phyloP scores from a whole-genome alignment of 495 filamentous ascomycete genomes.

The Beverwykella pulmonaria region DNA sequence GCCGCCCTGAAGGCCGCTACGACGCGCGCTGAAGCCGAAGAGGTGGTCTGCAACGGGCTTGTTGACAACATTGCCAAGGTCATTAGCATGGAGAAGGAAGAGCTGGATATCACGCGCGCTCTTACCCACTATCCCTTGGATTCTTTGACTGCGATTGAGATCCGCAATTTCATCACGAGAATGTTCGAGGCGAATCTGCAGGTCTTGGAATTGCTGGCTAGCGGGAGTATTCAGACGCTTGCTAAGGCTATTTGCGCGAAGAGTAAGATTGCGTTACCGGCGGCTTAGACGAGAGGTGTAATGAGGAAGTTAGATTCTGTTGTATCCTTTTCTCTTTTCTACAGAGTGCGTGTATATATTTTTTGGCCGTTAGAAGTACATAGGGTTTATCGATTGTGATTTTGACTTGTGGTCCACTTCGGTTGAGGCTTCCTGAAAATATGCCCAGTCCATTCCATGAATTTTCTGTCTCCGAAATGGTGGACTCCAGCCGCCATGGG shows the following conservation, averaged over 20 bases:
- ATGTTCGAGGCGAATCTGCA: slow-evolving; percentile 27
- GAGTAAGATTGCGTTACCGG: slow-evolving; percentile 18
- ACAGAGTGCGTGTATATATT: background rate
- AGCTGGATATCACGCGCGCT: slow-evolving; percentile 13
- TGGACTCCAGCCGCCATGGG: too few relatives aligned
- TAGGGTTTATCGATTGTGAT: background rate
- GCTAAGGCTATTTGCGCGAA: slow-evolving; percentile 18
- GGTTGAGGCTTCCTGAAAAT: too few relatives aligned
- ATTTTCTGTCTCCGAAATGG: too few relatives aligned
- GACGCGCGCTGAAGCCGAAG: slow-evolving; percentile 14
- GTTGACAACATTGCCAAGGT: slow-evolving; percentile 24
- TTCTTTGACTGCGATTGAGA: slow-evolving; percentile 27
- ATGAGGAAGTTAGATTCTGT: background rate
- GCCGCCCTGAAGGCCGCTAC: slow-evolving; percentile 17
- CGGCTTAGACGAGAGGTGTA: background rate
- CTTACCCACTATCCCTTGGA: slow-evolving; percentile 16
- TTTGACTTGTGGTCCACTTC: too few relatives aligned
- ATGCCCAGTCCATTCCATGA: too few relatives aligned
- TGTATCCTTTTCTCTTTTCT: background rate
- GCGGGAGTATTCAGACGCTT: slow-evolving; percentile 24
- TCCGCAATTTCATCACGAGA: slow-evolving; percentile 29
- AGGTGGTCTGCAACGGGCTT: slow-evolving; percentile 26
- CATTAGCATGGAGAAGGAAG: slow-evolving; percentile 18
- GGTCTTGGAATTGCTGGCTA: slow-evolving; percentile 29
- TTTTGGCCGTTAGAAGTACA: background rate